Conservation (phyloP, 345 rosid species). For the Melaleuca quinquenervia region DNA sequence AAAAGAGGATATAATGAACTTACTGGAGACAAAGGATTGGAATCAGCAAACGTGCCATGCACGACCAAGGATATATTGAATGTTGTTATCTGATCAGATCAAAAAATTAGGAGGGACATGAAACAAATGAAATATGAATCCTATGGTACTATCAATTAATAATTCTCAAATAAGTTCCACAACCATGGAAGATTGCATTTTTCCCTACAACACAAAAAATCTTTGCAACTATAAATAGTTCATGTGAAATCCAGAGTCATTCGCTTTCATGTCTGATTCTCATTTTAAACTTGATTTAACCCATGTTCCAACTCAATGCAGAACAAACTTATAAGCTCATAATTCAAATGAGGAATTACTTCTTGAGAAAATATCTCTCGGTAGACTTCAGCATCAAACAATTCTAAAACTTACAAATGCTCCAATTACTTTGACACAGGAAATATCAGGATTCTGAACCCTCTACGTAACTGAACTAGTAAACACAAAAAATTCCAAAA, state of each 20-base stretch:
- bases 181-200: background rate
- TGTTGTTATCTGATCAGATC: conserved; percentile 52
- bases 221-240: background rate
- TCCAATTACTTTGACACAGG: background rate
- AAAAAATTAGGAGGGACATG: background rate
- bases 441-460: background rate
- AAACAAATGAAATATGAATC: background rate
- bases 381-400: background rate
- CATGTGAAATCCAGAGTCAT: background rate
- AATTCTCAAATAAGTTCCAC: background rate
- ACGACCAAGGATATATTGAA: conserved; percentile 77
- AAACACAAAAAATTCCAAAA: background rate
- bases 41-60: conserved; percentile 81
- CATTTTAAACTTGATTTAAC: background rate
- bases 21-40: conserved; percentile 27
- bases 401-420: background rate
- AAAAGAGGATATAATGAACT: conserved; percentile 2
- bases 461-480: background rate
- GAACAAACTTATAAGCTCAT: background rate
- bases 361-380: background rate
- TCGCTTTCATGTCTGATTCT: background rate
- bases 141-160: background rate
- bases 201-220: background rate
- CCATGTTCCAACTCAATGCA: background rate
- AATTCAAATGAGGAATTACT: background rate